Conservation (phyloP, 331 rosid species). For the Quercus lobata region DNA sequence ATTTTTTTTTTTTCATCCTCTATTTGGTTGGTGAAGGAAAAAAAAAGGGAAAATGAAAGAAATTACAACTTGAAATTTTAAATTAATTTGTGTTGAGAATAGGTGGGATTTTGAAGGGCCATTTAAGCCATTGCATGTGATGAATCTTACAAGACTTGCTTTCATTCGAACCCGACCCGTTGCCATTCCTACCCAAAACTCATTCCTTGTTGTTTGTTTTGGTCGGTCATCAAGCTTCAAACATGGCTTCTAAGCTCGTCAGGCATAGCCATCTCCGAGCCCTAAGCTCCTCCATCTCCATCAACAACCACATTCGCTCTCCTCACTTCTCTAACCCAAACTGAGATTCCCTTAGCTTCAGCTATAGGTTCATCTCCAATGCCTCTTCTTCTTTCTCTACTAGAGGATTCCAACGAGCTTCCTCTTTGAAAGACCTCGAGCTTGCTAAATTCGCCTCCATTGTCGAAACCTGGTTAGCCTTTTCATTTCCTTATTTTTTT, state of each 20-base stretch:
- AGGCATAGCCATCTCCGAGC: neutral
- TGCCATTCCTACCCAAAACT: too few species aligned
- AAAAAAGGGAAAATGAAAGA: too few species aligned
- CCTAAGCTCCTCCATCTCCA: conserved; percentile 35
- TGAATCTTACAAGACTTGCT: conserved; percentile 86
- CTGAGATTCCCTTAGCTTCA: neutral
- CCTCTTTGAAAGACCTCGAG: conserved; percentile 51
- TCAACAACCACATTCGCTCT: conserved; percentile 24
- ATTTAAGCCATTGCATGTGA: conserved; percentile 74
- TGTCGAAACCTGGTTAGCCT: conserved; percentile 59
- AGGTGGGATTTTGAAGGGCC: conserved; percentile 99
- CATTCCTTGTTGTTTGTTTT: too few species aligned
- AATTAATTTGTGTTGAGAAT: neutral
- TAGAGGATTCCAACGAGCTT: too few species aligned
- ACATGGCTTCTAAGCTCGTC: too few species aligned
- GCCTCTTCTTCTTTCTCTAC: neutral
- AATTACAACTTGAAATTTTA: too few species aligned
- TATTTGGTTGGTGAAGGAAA: neutral
- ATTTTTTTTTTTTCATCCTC: neutral
- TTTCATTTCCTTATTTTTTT: neutral
- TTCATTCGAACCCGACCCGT: conserved; percentile 1
- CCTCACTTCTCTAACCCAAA: neutral
- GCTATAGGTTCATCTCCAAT: conserved; percentile 41
- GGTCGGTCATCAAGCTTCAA: too few species aligned
- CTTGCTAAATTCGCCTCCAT: conserved; percentile 69